A percentile compares a stretch with the other conserved stretches of the same genome.
These are phyloP conservation scores for Pichia sp. DNA, from an alignment of 1,139 yeast genomes.

Conservation along the genomic window DNA sequence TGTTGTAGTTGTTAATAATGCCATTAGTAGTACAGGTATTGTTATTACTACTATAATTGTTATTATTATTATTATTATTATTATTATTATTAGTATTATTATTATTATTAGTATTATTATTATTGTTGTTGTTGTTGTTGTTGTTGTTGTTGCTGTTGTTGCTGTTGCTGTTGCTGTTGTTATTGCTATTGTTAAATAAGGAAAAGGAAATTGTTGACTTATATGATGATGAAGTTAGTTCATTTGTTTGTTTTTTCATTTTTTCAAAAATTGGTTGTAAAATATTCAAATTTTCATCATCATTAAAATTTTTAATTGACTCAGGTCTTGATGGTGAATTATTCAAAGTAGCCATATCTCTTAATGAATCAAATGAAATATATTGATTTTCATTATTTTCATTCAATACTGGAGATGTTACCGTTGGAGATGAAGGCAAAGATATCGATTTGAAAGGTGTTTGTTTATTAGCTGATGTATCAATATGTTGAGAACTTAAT, in stretches of 20 bases:
- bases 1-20: too few species aligned
- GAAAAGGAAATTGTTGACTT: constrained; percentile 11
- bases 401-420: neutral
- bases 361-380: constrained; percentile 34
- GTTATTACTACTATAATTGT: neutral
- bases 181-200: neutral
- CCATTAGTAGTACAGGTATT: neutral
- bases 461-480: neutral
- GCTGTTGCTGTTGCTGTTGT: neutral
- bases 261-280: constrained; percentile 11
- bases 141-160: too few species aligned
- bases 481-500: constrained; percentile 36
- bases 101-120: neutral
- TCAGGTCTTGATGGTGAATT: neutral
- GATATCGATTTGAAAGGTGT: neutral
- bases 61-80: neutral
- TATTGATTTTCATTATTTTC: constrained; percentile 27
- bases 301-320: neutral
- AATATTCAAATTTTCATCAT: constrained; percentile 3
- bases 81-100: neutral
- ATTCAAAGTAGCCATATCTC: constrained; percentile 12
- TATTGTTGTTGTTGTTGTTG: too few species aligned
- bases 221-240: constrained; percentile 5
- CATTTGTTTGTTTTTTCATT: constrained; percentile 3
- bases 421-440: neutral